phyloP scores from a whole-genome alignment of 129 eudicot genomes.

The carrot (Daucus carota) region DH1_v3.0 NC_030381.2:48632501-48633000 shows the following conservation, averaged over 20 bases:
- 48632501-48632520: background rate
- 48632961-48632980: background rate
- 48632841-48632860: constrained; percentile 83
- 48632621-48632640: background rate
- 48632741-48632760: constrained; percentile 1
- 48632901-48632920: background rate
- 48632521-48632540: background rate
- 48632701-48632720: constrained; percentile 97
- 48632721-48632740: constrained; percentile 62
- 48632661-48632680: constrained; percentile 70
- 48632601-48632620: background rate
- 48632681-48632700: constrained; percentile 93
- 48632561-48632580: background rate
- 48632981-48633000: background rate
- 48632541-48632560: background rate
- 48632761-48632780: background rate
- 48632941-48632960: background rate
- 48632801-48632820: constrained; percentile 76
- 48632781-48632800: background rate
- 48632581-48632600: background rate
- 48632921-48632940: background rate
- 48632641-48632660: constrained; percentile 34
- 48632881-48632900: constrained; percentile 85
- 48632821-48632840: constrained; percentile 90
- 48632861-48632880: constrained; percentile 90